These are phyloP conservation scores for Candida andamanensis DNA, from an alignment of 805 yeast genomes.

Conservation along the genomic window DNA sequence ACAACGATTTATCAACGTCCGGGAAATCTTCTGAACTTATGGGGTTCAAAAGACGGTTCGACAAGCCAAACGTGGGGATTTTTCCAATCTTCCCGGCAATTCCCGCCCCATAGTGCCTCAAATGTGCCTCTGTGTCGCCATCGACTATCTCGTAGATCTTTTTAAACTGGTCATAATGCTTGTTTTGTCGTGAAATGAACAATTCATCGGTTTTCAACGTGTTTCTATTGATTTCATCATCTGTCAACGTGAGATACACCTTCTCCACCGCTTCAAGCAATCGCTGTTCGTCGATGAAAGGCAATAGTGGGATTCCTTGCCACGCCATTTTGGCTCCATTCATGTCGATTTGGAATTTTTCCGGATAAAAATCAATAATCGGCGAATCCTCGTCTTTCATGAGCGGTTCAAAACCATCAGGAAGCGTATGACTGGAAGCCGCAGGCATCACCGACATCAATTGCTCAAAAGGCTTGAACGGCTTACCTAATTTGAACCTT, in stretches of 20 bases:
- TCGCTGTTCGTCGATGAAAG: slow-evolving; percentile 84
- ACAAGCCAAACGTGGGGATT: slow-evolving; percentile 29
- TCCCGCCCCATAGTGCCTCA: slow-evolving; percentile 49
- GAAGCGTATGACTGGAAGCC: slow-evolving; percentile 82
- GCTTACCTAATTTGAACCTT: slow-evolving; percentile 61
- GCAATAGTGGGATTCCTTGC: slow-evolving; percentile 89
- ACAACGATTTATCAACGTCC: slow-evolving; percentile 36
- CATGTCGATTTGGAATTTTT: slow-evolving; percentile 85
- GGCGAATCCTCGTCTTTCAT: slow-evolving; percentile 79
- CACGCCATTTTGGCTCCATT: slow-evolving; percentile 92
- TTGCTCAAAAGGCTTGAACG: slow-evolving; percentile 89
- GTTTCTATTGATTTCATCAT: slow-evolving; percentile 66
- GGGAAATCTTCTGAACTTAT: slow-evolving; percentile 44
- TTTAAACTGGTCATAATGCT: slow-evolving; percentile 37
- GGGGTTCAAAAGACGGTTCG: slow-evolving; percentile 38
- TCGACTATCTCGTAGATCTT: slow-evolving; percentile 38
- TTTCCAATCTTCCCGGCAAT: slow-evolving; percentile 52
- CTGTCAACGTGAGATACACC: slow-evolving; percentile 59
- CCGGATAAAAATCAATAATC: slow-evolving; percentile 88
- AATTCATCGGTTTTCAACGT: slow-evolving; percentile 66
- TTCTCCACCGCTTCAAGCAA: slow-evolving; percentile 60
- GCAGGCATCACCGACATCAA: slow-evolving; percentile 94
- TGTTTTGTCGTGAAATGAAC: slow-evolving; percentile 60
- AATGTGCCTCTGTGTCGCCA: slow-evolving; percentile 20
- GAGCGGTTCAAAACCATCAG: slow-evolving; percentile 71